Evolutionary conservation across 805 yeast genomes (phyloP).

Genomic region (Kluyveromyces nonfermentans): DNA sequence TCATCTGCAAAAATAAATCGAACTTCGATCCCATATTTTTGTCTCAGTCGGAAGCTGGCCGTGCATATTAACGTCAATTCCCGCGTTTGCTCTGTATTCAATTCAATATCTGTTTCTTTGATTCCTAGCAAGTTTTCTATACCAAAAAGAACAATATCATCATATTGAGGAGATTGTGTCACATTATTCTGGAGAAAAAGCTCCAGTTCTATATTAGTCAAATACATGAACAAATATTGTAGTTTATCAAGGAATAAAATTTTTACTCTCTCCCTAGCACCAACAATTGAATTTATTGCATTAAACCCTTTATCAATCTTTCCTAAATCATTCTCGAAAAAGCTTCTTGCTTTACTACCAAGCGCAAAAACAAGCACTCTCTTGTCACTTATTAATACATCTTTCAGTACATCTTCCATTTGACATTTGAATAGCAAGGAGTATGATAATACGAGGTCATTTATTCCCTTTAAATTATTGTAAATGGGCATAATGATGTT

Average conservation of each 20-base stretch:
- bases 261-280: constrained; percentile 12
- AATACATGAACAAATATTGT: constrained; percentile 27
- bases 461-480: too few species aligned
- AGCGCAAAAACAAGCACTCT: constrained; percentile 19
- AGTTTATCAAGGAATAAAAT: constrained; percentile 23
- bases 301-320: constrained; percentile 9
- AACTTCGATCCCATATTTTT: constrained; percentile 1
- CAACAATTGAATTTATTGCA: constrained; percentile 11
- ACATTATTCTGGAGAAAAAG: constrained; percentile 4
- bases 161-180: constrained; percentile 8
- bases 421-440: too few species aligned
- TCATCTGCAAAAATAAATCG: constrained; percentile 1
- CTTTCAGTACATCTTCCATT: constrained; percentile 3
- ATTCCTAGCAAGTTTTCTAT: constrained; percentile 14
- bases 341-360: constrained; percentile 18
- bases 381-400: not conserved
- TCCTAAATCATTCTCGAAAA: constrained; percentile 16
- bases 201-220: constrained; percentile 25
- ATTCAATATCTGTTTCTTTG: not conserved
- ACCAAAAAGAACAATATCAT: constrained; percentile 21
- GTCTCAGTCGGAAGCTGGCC: constrained; percentile 1
- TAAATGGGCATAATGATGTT: too few species aligned
- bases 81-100: not conserved
- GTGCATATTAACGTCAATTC: constrained; percentile 3
- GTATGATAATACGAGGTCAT: too few species aligned